phyloP scores from a whole-genome alignment of 2,329 filamentous ascomycete genomes.

The Reticulascus tulasneorum region DNA sequence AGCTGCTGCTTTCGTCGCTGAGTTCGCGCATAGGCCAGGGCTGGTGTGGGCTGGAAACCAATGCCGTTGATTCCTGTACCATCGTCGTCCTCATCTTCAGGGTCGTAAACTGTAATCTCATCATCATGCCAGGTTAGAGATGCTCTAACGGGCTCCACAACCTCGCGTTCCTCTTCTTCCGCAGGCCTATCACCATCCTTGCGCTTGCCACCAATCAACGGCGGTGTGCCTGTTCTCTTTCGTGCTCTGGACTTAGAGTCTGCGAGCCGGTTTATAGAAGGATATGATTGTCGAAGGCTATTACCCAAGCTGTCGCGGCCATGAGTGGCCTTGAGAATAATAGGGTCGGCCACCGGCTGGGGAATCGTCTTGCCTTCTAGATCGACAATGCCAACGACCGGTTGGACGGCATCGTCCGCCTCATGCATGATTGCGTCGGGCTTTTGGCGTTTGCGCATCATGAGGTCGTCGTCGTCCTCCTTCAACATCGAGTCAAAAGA shows the following conservation, averaged over 20 bases:
- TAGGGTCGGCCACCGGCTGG: constrained; percentile 11
- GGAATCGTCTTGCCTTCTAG: constrained; percentile 6
- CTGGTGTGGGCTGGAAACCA: constrained; percentile 61
- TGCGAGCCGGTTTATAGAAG: constrained; percentile 33
- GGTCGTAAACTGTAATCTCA: constrained; percentile 64
- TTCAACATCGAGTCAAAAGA: constrained; percentile 13
- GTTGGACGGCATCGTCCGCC: constrained; percentile 10
- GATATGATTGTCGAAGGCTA: constrained; percentile 28
- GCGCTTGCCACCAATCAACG: constrained; percentile 16
- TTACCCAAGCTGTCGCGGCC: neutral
- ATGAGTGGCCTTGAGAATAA: constrained; percentile 11
- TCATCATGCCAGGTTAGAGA: constrained; percentile 65
- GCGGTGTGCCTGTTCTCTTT: constrained; percentile 35
- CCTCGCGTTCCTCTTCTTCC: constrained; percentile 27
- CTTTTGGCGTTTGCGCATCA: constrained; percentile 35
- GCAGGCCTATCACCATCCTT: constrained; percentile 16
- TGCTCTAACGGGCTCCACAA: constrained; percentile 52
- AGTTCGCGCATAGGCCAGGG: constrained; percentile 53
- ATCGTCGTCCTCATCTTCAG: constrained; percentile 62
- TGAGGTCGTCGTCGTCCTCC: constrained; percentile 19
- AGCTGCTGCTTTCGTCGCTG: constrained; percentile 58
- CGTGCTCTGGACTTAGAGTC: constrained; percentile 33
- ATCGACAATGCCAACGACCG: constrained; percentile 13
- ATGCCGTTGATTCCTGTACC: constrained; percentile 65
- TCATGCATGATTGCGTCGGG: constrained; percentile 27